Conservation (phyloP, 495 filamentous ascomycete genomes). For the Cairneyella variabilis region DNA sequence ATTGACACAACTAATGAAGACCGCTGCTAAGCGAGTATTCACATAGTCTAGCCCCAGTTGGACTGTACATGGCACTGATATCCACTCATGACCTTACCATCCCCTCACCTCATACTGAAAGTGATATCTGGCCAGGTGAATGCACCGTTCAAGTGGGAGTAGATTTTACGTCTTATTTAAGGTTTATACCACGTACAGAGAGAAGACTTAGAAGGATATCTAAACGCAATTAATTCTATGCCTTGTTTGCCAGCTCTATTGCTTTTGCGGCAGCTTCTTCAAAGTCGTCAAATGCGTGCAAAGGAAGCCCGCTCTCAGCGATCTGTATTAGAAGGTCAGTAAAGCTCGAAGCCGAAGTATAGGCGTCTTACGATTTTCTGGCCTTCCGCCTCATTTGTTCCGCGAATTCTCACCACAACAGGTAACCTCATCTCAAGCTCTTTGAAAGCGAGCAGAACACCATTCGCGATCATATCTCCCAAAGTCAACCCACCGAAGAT, state of each 20-base stretch:
- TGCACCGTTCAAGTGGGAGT: no score
- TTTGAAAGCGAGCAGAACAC: constrained; percentile 72
- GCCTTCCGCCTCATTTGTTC: constrained; percentile 76
- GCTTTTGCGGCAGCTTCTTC: constrained; percentile 74
- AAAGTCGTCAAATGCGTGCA: constrained; percentile 79
- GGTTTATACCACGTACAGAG: no score
- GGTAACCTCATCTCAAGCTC: constrained; percentile 67
- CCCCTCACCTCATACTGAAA: no score
- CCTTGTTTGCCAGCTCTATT: constrained; percentile 55
- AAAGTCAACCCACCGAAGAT: constrained; percentile 84
- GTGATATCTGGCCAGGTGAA: no score
- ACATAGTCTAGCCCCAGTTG: no score
- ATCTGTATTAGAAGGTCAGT: constrained; percentile 43
- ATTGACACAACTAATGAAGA: no score
- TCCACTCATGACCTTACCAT: no score
- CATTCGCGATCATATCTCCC: constrained; percentile 87
- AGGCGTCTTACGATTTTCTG: constrained; percentile 57
- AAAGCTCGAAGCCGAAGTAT: background rate
- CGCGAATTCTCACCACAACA: constrained; percentile 79
- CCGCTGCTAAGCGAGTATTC: no score
- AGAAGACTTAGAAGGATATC: no score
- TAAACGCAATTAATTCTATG: no score
- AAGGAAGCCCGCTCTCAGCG: constrained; percentile 63
- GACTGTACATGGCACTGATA: no score
- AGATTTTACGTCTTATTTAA: no score